Conservation (phyloP, 352 stramenopile genomes). For the Thraustochytrium striatum region DNA sequence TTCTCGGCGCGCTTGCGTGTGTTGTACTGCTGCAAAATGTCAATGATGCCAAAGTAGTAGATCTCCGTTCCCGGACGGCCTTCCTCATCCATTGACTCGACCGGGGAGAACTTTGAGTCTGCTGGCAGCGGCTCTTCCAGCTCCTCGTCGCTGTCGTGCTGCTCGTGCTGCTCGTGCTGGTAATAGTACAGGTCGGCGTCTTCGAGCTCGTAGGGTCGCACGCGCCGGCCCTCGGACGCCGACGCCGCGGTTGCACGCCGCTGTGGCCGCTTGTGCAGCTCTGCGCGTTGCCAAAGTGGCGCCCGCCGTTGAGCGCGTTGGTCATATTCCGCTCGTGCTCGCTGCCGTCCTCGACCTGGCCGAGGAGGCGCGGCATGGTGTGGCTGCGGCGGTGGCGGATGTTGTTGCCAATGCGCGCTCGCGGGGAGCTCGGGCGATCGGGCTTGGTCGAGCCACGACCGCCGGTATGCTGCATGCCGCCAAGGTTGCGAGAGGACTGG, state of each 20-base stretch:
- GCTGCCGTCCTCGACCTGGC: too few relatives aligned
- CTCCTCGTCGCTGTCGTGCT: constrained; percentile 10
- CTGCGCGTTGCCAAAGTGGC: too few relatives aligned
- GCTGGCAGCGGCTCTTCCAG: not conserved
- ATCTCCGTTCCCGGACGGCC: constrained; percentile 54
- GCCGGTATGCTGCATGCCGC: too few relatives aligned
- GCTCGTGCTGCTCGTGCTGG: not conserved
- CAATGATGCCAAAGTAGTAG: constrained; percentile 87
- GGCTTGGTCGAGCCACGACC: too few relatives aligned
- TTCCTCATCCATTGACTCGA: not conserved
- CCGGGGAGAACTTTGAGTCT: constrained; percentile 20
- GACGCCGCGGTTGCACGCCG: too few relatives aligned
- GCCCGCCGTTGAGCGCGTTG: too few relatives aligned
- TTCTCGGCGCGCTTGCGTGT: constrained; percentile 80
- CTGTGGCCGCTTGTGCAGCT: too few relatives aligned
- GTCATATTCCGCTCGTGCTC: too few relatives aligned
- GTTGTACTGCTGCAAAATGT: constrained; percentile 90
- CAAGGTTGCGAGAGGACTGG: not conserved
- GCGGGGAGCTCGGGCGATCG: too few relatives aligned
- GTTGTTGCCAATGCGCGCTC: too few relatives aligned
- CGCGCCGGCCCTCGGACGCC: not conserved
- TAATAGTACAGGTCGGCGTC: not conserved
- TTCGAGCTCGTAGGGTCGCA: not conserved
- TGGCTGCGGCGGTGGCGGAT: too few relatives aligned
- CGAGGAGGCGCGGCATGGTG: too few relatives aligned